Percentiles rank a stretch among this genome's conserved stretches.
These are phyloP conservation scores for Leishmania braziliensis DNA, from an alignment of 208 protist genomes.

Conservation along the genomic window DNA sequence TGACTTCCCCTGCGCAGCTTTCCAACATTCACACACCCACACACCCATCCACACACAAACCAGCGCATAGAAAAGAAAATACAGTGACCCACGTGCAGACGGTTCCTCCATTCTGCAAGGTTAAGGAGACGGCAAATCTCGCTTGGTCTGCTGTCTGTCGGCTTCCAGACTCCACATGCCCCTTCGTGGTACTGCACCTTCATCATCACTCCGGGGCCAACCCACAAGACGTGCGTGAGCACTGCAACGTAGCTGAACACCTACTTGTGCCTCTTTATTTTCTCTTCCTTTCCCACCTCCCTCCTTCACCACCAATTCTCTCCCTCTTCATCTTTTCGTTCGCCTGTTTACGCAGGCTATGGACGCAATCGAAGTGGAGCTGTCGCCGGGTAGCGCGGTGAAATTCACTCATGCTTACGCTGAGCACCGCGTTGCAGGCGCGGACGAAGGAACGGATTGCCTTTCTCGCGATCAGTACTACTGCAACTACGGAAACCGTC, in stretches of 20 bases:
- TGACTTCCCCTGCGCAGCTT: background rate
- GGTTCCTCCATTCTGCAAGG: background rate
- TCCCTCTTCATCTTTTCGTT: background rate
- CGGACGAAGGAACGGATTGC: background rate
- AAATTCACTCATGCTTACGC: background rate
- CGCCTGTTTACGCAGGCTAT: conserved; percentile 1
- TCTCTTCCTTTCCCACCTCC: background rate
- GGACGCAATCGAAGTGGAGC: conserved; percentile 26
- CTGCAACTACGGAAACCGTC: background rate
- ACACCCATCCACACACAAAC: background rate
- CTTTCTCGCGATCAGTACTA: conserved; percentile 23
- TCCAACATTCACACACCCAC: background rate
- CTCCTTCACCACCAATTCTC: background rate
- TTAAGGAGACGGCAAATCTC: background rate
- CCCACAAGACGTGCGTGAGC: background rate
- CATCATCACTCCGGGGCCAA: background rate
- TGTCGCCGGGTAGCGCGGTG: conserved; percentile 18
- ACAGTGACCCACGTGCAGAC: background rate
- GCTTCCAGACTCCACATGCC: background rate
- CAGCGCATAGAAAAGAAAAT: background rate
- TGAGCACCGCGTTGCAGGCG: background rate
- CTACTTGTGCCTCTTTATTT: background rate
- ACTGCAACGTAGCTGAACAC: background rate
- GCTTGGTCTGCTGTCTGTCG: background rate
- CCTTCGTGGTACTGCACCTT: background rate